Conservation (phyloP, 768 basidiomycete genomes). For the Leucocoprinus birnbaumii region DNA sequence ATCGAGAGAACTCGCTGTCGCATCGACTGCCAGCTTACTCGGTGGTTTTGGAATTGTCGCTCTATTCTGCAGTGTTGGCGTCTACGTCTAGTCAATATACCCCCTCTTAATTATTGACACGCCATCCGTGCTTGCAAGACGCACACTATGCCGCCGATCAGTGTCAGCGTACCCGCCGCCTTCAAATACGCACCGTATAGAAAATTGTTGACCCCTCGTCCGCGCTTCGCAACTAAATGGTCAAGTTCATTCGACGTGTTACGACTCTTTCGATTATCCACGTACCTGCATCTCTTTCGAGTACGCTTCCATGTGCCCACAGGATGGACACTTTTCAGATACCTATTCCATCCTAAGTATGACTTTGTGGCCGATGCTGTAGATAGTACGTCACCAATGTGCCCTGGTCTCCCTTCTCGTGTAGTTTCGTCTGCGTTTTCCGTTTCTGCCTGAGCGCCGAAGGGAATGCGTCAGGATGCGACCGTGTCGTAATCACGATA, state of each 20-base stretch:
- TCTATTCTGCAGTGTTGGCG: constrained; percentile 83
- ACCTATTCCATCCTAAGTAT: constrained; percentile 44
- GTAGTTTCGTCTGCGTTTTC: constrained; percentile 83
- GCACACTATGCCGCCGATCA: constrained; percentile 51
- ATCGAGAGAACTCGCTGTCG: constrained; percentile 66
- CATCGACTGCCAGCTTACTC: constrained; percentile 69
- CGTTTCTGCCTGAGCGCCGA: constrained; percentile 82
- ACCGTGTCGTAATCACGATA: constrained; percentile 84
- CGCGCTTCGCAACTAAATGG: constrained; percentile 76
- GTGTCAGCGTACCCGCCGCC: constrained; percentile 1
- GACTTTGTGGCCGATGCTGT: background rate
- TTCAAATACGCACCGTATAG: constrained; percentile 69
- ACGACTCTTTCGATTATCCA: constrained; percentile 1
- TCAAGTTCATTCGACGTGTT: constrained; percentile 10
- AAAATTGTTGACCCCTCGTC: constrained; percentile 95
- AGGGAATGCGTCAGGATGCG: constrained; percentile 93
- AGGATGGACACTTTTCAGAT: constrained; percentile 85
- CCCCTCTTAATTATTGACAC: constrained; percentile 66
- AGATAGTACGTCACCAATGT: constrained; percentile 35
- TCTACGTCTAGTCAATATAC: constrained; percentile 57
- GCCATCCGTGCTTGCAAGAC: constrained; percentile 78
- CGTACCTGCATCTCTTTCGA: constrained; percentile 87
- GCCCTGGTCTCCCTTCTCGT: constrained; percentile 68
- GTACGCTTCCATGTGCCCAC: constrained; percentile 81
- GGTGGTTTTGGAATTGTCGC: constrained; percentile 90